Evolutionary conservation across 768 basidiomycete genomes (phyloP).

Genomic region (Psilocybe sp.): DNA sequence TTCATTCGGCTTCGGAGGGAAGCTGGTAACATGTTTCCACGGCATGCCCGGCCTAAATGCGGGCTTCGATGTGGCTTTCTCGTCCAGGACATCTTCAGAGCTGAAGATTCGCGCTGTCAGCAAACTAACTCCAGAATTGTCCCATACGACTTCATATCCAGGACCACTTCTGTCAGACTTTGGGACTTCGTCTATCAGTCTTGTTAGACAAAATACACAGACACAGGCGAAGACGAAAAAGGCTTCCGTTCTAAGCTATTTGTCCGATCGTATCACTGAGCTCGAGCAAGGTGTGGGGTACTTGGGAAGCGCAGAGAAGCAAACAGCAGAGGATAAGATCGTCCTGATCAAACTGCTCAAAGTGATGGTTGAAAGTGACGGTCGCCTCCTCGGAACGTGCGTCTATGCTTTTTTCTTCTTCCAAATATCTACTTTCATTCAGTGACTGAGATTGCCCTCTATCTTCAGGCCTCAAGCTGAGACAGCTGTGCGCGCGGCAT

Average conservation of each 20-base stretch:
- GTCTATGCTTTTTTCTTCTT: conserved; percentile 30
- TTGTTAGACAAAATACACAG: conserved; percentile 68
- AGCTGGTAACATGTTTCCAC: conserved; percentile 86
- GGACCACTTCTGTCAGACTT: conserved; percentile 86
- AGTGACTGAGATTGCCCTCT: not conserved
- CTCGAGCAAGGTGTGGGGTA: conserved; percentile 77
- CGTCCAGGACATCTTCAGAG: conserved; percentile 66
- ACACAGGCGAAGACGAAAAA: conserved; percentile 82
- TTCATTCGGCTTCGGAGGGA: conserved; percentile 93
- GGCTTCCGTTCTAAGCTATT: conserved; percentile 68
- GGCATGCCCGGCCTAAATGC: conserved; percentile 60
- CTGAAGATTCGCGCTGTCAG: conserved; percentile 67
- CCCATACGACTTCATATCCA: conserved; percentile 66
- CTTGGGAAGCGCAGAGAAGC: conserved; percentile 49
- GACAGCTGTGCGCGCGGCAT: conserved; percentile 65
- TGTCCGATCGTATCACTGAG: conserved; percentile 73
- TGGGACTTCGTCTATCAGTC: conserved; percentile 56
- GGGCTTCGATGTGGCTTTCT: conserved; percentile 76
- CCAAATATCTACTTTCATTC: not conserved
- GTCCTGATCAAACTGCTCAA: conserved; percentile 71
- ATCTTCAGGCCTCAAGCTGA: conserved; percentile 59
- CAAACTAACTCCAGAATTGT: conserved; percentile 67
- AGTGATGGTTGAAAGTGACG: conserved; percentile 87
- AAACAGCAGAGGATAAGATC: conserved; percentile 73
- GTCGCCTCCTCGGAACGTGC: conserved; percentile 82